Evolutionary conservation across 163 green algal species (phyloP), one percentile per base, ranked within the genome.

Genomic region (Volvox carteri): DNA sequence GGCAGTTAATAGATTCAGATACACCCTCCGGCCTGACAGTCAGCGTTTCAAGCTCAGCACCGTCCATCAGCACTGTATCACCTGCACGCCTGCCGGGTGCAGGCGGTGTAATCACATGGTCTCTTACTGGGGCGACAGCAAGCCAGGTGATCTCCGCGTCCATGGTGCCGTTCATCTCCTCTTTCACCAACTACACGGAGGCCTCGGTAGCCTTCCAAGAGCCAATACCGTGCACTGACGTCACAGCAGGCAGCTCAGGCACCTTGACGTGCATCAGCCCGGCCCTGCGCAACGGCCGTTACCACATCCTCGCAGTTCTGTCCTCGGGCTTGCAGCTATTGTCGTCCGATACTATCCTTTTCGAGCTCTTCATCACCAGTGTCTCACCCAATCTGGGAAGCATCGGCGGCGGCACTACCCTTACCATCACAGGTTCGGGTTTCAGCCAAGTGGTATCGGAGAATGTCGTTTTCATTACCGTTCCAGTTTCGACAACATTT

Each of bases 381-480:
- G 80, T 94, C 9, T 67, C 68, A 0, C 91, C 91, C 0, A 39
- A 75, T 42, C 35, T 65, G 9, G 92, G 92, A 37, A 91, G 83
- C 90, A 92, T 94, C 56, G 92, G 90, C 4, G 92, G 92, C 42
- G 78, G 84, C 77, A 93, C 88, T 21, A 46, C 73, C 28, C 12
- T 94, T 4, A 91, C 44, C 23, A 92, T 94, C 35, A 65, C 37
- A 5, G 92, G 86, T 30, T 30, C 52, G 3, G 86, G 86, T 68
- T 91, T 91, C 78, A 85, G 48, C 52, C 50, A 39, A 1, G 30
- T 65, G 4, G 25, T 50, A 11, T 50, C n/a, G 25, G 44, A 60
- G 30, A 84, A 77, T 33, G 52, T 60, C 19, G 80, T 93, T n/a
- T 86, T 90, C 46, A 75, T 93, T 5, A 72, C 18, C 1, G 90